Percentiles rank a stretch among this genome's conserved stretches.
These are phyloP conservation scores for Ganoderma multipileum DNA, from an alignment of 1,284 basidiomycete genomes.

Conservation along the genomic window DNA sequence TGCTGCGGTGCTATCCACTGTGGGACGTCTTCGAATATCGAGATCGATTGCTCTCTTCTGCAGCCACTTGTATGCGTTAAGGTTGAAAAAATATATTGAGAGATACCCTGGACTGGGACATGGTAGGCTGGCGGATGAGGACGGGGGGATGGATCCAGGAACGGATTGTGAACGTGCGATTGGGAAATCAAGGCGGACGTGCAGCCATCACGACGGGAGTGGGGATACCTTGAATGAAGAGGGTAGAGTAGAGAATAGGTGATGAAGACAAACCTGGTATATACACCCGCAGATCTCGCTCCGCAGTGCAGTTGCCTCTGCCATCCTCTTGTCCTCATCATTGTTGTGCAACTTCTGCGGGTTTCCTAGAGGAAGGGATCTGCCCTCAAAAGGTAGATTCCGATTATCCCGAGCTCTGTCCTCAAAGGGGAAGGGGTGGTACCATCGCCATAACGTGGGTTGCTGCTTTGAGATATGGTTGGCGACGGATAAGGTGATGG, in stretches of 20 bases:
- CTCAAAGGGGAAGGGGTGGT: neutral
- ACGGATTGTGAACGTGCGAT: neutral
- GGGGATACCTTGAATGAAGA: neutral
- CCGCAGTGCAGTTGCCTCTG: neutral
- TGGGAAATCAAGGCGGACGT: neutral
- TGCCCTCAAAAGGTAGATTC: neutral
- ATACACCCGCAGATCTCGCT: neutral
- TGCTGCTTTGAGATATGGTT: neutral
- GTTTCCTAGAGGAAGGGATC: neutral
- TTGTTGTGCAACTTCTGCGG: neutral
- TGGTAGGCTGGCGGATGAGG: neutral
- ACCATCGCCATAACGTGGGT: neutral
- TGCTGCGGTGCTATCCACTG: neutral
- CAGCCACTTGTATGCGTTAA: neutral
- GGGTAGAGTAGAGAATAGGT: neutral
- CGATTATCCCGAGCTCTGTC: neutral
- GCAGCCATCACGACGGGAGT: neutral
- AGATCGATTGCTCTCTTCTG: neutral
- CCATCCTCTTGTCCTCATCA: neutral
- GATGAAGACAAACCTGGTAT: neutral
- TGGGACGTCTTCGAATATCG: neutral
- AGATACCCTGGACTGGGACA: neutral
- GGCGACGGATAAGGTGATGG: neutral
- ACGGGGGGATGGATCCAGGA: neutral
- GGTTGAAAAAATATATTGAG: neutral